Evolutionary conservation across 108 stramenopile genomes (phyloP), one percentile per base, ranked within the genome.

Genomic region (Bacterosira constricta): DNA sequence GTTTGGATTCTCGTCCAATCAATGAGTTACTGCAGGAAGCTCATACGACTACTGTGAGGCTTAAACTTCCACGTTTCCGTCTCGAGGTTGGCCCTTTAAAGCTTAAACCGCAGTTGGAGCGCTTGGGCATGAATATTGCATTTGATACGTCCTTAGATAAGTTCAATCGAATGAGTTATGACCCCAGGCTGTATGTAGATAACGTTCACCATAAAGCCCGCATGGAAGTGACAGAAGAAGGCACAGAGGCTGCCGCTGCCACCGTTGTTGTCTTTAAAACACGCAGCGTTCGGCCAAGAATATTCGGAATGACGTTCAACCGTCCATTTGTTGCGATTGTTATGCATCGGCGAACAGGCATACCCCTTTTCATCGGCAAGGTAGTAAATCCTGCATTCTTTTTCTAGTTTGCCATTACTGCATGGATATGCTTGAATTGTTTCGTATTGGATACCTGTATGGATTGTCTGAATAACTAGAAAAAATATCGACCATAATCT

Each of bases 191-290:
- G 8, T 55, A 78, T 23, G 23, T 78, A 10, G 70, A 70, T 9
- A 62, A 78, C 4, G 42, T 78, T 15, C 31, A 58, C 13, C 77
- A 78, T 38, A 51, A 61, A 4, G 63, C 77, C 10, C 30, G 18
- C 10, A 71, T 78, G 52, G 77, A 78, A 26, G 62, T 78, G 38
- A 56, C 60, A 9, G 77, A 78, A 64, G 77, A 71, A 36, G 77
- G 77, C 1, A 78, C 77, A 3, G 66, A 54, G 21, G 73, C 77
- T 49, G 57, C 66, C 1, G 77, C 77, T 31, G 77, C 69, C 0
- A 78, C 77, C 1, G 70, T 47, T 13, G 55, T 44, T 18, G 49
- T 52, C 0, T 30, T 71, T 0, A 59, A 27, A 21, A 56, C 69
- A 26, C 3, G 44, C 42, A 68, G 44, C 54, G 36, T 5, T 35